These are phyloP conservation scores for Ulota crispa DNA, from an alignment of 225 moss, liverwort and hornwort genomes.

Conservation along the genomic window DNA sequence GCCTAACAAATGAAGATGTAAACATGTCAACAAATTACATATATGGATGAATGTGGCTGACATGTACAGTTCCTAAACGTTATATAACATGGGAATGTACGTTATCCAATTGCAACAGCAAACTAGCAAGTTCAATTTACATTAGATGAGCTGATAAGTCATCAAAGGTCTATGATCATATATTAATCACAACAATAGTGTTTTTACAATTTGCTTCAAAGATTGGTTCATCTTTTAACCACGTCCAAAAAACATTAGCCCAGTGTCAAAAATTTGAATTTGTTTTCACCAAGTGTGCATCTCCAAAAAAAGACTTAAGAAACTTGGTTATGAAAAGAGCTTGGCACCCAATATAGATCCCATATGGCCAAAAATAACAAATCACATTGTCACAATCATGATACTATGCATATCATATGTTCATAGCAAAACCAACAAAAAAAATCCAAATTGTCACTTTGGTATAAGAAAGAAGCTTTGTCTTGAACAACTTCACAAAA, in stretches of 20 bases:
- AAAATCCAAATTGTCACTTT: neutral
- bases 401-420: neutral
- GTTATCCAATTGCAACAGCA: neutral
- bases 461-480: neutral
- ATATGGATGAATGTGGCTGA: too few species aligned
- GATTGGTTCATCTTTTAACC: neutral
- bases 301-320: neutral
- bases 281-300: too few species aligned
- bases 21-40: too few species aligned
- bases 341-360: neutral
- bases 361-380: neutral
- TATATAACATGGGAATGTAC: too few species aligned
- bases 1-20: too few species aligned
- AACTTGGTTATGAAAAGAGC: neutral
- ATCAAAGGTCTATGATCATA: neutral
- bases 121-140: neutral
- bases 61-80: fast-evolving
- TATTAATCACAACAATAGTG: neutral
- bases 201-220: neutral
- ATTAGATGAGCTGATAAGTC: neutral
- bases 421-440: neutral
- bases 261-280: neutral
- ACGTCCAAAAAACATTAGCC: neutral
- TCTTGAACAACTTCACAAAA: too few species aligned
- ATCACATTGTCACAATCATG: neutral